Conservation (phyloP, 306 rosid species). For the Cicer bijugum region DNA sequence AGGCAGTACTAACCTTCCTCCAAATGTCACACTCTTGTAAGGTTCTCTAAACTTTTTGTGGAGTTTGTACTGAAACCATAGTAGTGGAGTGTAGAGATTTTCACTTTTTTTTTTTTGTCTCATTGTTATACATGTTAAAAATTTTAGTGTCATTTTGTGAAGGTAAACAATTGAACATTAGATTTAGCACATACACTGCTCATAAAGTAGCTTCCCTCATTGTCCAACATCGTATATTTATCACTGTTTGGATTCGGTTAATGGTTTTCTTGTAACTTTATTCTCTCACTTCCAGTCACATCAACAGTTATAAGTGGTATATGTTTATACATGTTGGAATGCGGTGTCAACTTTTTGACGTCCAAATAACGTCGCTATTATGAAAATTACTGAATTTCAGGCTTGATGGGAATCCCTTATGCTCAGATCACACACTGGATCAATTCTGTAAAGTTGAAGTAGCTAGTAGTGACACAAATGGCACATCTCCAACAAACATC, state of each 20-base stretch:
- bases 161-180: neutral
- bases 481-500: constrained; percentile 37
- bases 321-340: no score
- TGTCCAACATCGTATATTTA: no score
- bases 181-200: constrained; percentile 17
- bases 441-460: constrained; percentile 62
- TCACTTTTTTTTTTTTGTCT: constrained; percentile 8
- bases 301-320: no score
- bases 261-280: no score
- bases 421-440: constrained; percentile 50
- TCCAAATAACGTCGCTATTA: neutral
- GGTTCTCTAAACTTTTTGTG: constrained; percentile 49
- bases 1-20: constrained; percentile 61
- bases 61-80: constrained; percentile 35
- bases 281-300: no score
- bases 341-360: neutral
- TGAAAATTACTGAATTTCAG: constrained; percentile 55
- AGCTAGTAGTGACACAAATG: constrained; percentile 29
- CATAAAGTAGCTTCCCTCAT: neutral
- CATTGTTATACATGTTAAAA: constrained; percentile 27
- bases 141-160: neutral
- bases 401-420: constrained; percentile 91
- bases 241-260: no score
- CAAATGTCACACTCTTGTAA: constrained; percentile 75
- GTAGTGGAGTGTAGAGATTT: neutral